Base-by-base conservation (phyloP, 2,329 filamentous ascomycete genomes). In the Aspergillus tubingensis region DNA sequence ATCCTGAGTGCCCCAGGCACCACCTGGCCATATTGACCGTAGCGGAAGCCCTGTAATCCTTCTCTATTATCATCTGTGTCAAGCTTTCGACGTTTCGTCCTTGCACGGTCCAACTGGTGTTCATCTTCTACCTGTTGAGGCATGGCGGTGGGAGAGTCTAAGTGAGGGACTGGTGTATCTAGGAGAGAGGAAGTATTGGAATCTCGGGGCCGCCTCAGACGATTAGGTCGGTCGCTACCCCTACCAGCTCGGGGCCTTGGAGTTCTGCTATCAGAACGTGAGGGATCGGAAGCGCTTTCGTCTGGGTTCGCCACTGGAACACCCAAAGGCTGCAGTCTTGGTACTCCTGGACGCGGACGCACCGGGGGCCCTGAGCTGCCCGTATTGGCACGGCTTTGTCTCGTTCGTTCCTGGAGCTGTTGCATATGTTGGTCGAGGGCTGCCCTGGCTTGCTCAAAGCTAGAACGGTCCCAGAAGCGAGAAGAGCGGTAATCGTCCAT, bases 1-100 rank as follows among this genome's bases (percentile, higher is more conserved):
- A 97, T 92, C 63, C 85, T 88, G 69, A 97, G 79, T 65, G 86
- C 84, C 3, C 92, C 93, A 0, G 91, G 86, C 62, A 95, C 90
- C 15, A 96, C 90, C 76, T 96, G 93, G 17, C 93, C 94, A 74
- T 89, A 92, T 69, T 88, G 88, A 21, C 93, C 94, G 74, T 97
- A 98, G 63, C 85, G 88, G 72, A 93, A 91, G 2, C 83, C 85
- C 61, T 70, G 72, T n/a, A 72, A 66, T 3, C 74, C 77, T 61
- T 79, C 75, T 25, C 81, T 76, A 13, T 81, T 75, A 50, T 82
- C 82, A 63, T 90, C 88, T 1, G 85, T 81, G 67, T 91, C 89
- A 39, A 92, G 75, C 73, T 91, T 92, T 63, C 89, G 84, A 49
- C 90, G 85, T 74, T 92, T 92, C 52, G 78, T 78, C 59, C 76